Conservation (phyloP, 768 basidiomycete genomes). For the Kwoniella sp. region DNA sequence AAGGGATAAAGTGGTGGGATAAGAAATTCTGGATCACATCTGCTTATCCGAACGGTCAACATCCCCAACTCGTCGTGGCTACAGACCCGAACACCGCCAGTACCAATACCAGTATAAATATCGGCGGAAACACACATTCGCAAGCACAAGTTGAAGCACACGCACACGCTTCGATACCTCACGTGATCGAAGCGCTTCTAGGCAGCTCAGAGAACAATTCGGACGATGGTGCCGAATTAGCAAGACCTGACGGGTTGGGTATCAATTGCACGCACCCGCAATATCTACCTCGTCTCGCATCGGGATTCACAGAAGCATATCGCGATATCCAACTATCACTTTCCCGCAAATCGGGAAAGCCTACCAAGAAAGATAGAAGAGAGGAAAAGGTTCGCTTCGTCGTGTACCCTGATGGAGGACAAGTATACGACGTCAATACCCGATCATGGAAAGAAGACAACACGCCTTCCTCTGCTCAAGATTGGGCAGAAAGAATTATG, state of each 20-base stretch:
- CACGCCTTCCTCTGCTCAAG: background rate
- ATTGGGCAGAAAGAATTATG: slow-evolving; percentile 9
- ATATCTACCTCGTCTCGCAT: slow-evolving; percentile 58
- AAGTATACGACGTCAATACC: slow-evolving; percentile 61
- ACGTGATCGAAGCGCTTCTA: slow-evolving; percentile 22
- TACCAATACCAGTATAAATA: too few relatives aligned
- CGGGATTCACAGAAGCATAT: slow-evolving; percentile 54
- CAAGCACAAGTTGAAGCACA: background rate
- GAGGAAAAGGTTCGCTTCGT: slow-evolving; percentile 57
- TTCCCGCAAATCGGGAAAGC: too few relatives aligned
- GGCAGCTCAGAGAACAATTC: background rate
- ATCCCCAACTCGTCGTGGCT: slow-evolving; percentile 21
- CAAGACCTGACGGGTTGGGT: slow-evolving; percentile 64
- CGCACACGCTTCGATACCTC: slow-evolving; percentile 6
- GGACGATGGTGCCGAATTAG: background rate
- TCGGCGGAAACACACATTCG: too few relatives aligned
- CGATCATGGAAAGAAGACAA: slow-evolving; percentile 58
- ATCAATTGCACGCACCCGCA: slow-evolving; percentile 70
- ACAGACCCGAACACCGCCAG: too few relatives aligned
- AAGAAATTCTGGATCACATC: slow-evolving; percentile 79
- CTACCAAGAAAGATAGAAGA: background rate
- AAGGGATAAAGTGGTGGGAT: slow-evolving; percentile 33
- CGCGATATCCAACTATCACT: background rate
- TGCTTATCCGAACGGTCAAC: slow-evolving; percentile 61
- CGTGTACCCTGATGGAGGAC: slow-evolving; percentile 72